Conservation (phyloP, 1,284 basidiomycete species). For the Meira nashicola region DNA sequence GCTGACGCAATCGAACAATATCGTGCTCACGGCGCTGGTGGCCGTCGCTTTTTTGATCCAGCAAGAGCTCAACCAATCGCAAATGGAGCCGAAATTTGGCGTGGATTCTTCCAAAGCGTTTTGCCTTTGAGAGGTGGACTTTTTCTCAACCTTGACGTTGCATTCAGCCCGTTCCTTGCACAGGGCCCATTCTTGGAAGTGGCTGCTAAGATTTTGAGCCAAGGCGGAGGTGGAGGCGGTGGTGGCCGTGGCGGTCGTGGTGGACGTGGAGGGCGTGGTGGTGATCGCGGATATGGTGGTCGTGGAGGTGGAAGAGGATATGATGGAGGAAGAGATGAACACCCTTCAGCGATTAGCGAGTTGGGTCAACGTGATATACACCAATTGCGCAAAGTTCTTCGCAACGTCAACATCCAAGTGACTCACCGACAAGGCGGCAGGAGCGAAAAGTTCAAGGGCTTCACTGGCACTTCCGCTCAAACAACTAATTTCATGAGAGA, state of each 20-base stretch:
- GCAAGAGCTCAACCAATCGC: slow-evolving; percentile 18
- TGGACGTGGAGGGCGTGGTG: slow-evolving; percentile 14
- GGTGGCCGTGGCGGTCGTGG: slow-evolving; percentile 23
- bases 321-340: slow-evolving; percentile 17
- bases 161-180: slow-evolving; percentile 31
- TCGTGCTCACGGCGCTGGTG: slow-evolving; percentile 16
- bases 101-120: slow-evolving; percentile 34
- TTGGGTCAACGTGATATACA: slow-evolving; percentile 22
- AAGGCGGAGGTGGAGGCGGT: slow-evolving; percentile 22
- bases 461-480: slow-evolving; percentile 23
- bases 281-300: slow-evolving; percentile 12
- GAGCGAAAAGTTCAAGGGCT: slow-evolving; percentile 30
- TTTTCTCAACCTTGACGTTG: slow-evolving; percentile 40
- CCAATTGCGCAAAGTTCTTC: slow-evolving; percentile 30
- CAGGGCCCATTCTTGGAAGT: slow-evolving; percentile 28
- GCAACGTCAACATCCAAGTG: slow-evolving; percentile 23
- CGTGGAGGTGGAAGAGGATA: slow-evolving; percentile 9
- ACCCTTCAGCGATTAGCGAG: not conserved
- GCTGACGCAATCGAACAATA: slow-evolving; percentile 10
- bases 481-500: slow-evolving; percentile 21
- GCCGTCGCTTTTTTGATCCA: slow-evolving; percentile 33
- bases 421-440: slow-evolving; percentile 32
- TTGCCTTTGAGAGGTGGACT: slow-evolving; percentile 30
- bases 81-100: slow-evolving; percentile 30
- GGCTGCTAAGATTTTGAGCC: slow-evolving; percentile 21